Base-by-base conservation (phyloP, 78 protist genomes). In the slime mould (Dictyostelium discoideum) region DNA sequence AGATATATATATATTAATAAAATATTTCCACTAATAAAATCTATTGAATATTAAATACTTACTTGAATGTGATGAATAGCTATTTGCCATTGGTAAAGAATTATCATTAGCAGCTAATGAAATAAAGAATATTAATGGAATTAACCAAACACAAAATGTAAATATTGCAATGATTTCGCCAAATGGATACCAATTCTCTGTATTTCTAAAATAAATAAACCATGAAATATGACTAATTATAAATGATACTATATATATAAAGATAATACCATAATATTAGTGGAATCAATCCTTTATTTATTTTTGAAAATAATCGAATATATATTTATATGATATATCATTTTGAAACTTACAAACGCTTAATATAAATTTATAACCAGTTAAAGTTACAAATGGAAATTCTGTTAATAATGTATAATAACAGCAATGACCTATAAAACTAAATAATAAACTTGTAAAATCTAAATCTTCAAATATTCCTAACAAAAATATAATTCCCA, bases 121-220 rank as follows among this genome's bases (percentile, higher is more conserved):
- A 26, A 92, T 84, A 73, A 92, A 92, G 72, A 92, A 84, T 8
- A 85, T 85, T 18, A 92, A 92, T 24, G 96, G 96, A n/a, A 92
- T 87, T 24, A 92, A 85, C 96, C 96, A 92, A 29, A 92, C 96
- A 29, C 72, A 92, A 73, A 92, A 80, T 80, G 86, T 79, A 84
- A 92, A 92, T 63, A 92, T 26, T 26, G 96, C 24, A 14, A 92
- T 72, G 24, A 92, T 92, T 32, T 92, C 85, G 8, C 67, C n/a
- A 54, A 92, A 92, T 60, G 85, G 92, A 60, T 63, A 92, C 83
- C 83, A 80, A 50, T 78, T 82, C 3, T 60, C 72, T 9, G 77
- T 69, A 24, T 69, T 69, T 44, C 96, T 44, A 40, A 92, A 92
- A 32, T 65, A 92, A n/a, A 85, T 37, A 24, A 92, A 92, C 96